These are phyloP conservation scores for Microdochium nivale DNA, from an alignment of 2,329 filamentous ascomycete genomes.

Conservation along the genomic window DNA sequence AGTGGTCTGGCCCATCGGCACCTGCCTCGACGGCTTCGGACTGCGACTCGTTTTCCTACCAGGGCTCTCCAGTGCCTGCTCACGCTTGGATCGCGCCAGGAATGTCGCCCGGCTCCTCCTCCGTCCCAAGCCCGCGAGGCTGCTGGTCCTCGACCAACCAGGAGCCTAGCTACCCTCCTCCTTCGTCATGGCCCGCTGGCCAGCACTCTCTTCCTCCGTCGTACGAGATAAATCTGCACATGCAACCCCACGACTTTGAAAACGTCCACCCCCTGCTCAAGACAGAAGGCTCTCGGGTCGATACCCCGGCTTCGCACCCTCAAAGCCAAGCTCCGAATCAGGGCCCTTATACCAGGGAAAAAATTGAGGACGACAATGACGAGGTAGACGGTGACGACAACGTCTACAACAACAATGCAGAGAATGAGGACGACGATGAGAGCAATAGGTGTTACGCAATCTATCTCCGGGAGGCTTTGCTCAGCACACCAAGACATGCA, in stretches of 20 bases:
- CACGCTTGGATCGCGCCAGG: not conserved
- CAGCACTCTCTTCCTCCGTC: not conserved
- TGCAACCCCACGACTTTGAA: slow-evolving; percentile 4
- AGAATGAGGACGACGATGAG: not conserved
- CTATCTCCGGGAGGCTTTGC: slow-evolving; percentile 69
- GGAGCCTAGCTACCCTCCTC: not conserved
- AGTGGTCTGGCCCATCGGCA: not conserved
- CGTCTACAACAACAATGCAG: slow-evolving; percentile 24
- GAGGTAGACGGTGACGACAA: slow-evolving; percentile 14
- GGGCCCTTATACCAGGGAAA: not conserved
- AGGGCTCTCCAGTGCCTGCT: not conserved
- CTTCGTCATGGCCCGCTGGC: not conserved
- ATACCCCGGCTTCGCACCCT: not conserved
- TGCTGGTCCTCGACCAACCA: not conserved
- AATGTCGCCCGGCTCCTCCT: not conserved
- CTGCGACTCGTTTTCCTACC: not conserved
- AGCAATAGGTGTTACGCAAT: slow-evolving; percentile 63
- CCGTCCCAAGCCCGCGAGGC: not conserved
- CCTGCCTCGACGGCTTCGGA: not conserved
- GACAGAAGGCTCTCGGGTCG: not conserved
- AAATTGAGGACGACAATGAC: slow-evolving; percentile 6
- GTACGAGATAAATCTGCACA: not conserved
- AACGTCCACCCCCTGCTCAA: not conserved
- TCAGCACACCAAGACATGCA: slow-evolving; percentile 53
- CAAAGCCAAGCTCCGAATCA: not conserved